Conservation (phyloP, 2,329 filamentous ascomycete genomes). For the Arthrocladium fulminans region DNA sequence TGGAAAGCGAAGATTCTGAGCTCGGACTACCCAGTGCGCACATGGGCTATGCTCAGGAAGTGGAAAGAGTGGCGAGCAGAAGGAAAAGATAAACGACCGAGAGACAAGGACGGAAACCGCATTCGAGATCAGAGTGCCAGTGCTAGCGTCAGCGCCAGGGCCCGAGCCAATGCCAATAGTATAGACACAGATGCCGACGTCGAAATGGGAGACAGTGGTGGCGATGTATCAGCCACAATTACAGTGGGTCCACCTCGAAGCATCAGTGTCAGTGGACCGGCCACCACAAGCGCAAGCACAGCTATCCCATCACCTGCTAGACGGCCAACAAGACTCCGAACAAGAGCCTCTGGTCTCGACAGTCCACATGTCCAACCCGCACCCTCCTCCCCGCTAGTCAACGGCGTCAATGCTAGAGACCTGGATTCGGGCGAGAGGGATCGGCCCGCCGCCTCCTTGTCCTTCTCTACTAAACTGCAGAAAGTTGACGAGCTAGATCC, state of each 20-base stretch:
- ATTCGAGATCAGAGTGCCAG: not conserved
- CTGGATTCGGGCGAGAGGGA: not conserved
- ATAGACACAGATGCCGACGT: not conserved
- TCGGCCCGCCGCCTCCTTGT: not conserved
- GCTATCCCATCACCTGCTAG: not conserved
- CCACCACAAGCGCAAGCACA: not conserved
- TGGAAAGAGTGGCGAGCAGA: conserved; percentile 21
- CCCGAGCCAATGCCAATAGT: no score
- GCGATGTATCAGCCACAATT: not conserved
- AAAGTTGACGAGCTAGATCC: conserved; percentile 2
- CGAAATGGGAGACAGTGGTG: not conserved
- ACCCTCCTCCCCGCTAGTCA: conserved; percentile 1
- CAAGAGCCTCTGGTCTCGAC: not conserved
- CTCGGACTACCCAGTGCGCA: conserved; percentile 21
- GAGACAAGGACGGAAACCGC: conserved; percentile 12
- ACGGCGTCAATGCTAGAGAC: conserved; percentile 6
- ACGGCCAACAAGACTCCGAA: not conserved
- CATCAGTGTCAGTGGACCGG: not conserved
- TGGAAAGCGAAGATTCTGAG: conserved; percentile 21
- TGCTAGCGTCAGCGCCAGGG: no score
- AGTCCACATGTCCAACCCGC: not conserved
- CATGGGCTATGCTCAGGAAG: conserved; percentile 21
- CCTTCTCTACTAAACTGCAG: not conserved
- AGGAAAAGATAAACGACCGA: conserved; percentile 21
- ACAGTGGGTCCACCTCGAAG: not conserved